Conservation (phyloP, 106 monocot genomes). For the Gastrodia elata region DNA sequence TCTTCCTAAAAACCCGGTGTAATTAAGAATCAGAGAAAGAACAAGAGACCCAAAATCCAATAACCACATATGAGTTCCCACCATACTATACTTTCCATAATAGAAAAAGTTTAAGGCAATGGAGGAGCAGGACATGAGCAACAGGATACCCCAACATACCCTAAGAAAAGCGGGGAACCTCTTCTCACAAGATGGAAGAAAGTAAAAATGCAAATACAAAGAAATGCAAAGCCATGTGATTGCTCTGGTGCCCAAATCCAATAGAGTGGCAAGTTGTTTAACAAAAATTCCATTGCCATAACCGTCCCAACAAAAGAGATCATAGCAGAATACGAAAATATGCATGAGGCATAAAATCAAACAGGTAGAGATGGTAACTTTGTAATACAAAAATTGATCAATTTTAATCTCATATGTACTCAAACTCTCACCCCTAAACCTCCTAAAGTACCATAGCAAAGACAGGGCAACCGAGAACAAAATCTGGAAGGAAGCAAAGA, state of each 20-base stretch:
- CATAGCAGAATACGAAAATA: conserved; percentile 25
- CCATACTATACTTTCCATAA: conserved; percentile 11
- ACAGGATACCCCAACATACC: conserved; percentile 64
- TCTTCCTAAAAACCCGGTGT: conserved; percentile 30
- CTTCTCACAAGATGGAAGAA: conserved; percentile 18
- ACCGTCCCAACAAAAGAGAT: conserved; percentile 21
- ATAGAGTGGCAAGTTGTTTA: conserved; percentile 8
- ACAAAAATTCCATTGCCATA: conserved; percentile 14
- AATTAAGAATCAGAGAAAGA: conserved; percentile 22
- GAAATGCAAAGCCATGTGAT: conserved; percentile 36
- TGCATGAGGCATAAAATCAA: conserved; percentile 25
- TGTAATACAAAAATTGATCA: conserved; percentile 25
- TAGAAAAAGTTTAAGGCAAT: conserved; percentile 28
- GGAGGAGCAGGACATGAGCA: conserved; percentile 30
- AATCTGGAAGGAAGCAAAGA: conserved; percentile 48
- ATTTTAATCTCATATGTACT: conserved; percentile 4
- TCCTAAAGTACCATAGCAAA: conserved; percentile 22
- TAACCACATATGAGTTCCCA: conserved; percentile 29
- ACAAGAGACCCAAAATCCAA: conserved; percentile 44
- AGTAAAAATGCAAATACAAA: conserved; percentile 25
- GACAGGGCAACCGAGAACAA: conserved; percentile 29
- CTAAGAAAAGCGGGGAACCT: conserved; percentile 48
- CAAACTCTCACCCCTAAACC: conserved; percentile 8
- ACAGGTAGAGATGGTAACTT: conserved; percentile 21
- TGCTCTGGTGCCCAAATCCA: conserved; percentile 43